Evolutionary conservation across 148 eudicot species (phyloP), one percentile per base, ranked within the genome.

Genomic region (Bassia scoparia): DNA sequence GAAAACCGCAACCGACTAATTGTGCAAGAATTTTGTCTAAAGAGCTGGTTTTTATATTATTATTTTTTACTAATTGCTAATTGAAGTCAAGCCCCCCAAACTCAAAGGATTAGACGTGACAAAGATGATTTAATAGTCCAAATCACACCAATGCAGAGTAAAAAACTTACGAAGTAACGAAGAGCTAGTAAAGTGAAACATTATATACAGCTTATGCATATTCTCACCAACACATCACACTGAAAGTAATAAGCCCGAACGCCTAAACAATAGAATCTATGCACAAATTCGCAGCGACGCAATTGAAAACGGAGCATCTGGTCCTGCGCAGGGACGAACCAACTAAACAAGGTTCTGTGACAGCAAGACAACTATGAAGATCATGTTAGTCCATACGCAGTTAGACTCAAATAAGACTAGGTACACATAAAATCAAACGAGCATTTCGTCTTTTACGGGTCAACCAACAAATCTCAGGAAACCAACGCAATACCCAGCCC

Each of bases 301-400:
- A n/a, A 35, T 95, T 95, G 50, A 91, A 88, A n/a, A n/a, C n/a
- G 41, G 94, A 92, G 73, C 97, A 76, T 92, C 97, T n/a, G 89
- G 81, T 23, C 99, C 97, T 58, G 96, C 83, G 64, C n/a, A n/a
- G 99, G 97, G 84, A 88, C 85, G 86, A 95, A 95, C 94, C 96
- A 95, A 37, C 92, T 95, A 83, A 95, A 95, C 77, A 89, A 62
- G 68, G 92, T 24, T 30, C 96, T 97, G 0, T 92, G 37, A 95
- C 61, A 56, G 87, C 71, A 77, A 83, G 92, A 61, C 87, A 61
- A 85, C 92, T 67, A 92, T 73, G 74, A 89, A 95, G 87, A 79
- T 44, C 84, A 82, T 68, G 99, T 89, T 49, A 92, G 77, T 61
- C 73, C 90, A 69, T 91, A 94, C 83, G n/a, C n/a, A n/a, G n/a